Percentiles rank a stretch among this genome's conserved stretches.
These are phyloP conservation scores for Candida sphagnicola DNA, from an alignment of 805 yeast genomes.

Conservation along the genomic window DNA sequence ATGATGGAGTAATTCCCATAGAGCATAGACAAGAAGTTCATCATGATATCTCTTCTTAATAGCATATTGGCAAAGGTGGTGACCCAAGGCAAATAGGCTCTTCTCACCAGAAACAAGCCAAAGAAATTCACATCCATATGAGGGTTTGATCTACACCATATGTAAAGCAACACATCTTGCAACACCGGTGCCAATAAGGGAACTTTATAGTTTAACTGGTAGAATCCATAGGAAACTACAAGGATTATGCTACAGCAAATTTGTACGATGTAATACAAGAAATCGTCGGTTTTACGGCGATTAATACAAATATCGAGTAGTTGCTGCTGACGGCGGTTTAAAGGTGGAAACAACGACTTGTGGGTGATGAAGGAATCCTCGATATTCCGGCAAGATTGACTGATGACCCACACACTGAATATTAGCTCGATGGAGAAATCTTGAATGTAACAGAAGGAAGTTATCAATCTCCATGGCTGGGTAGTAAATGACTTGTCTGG, in stretches of 20 bases:
- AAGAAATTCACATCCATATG: constrained; percentile 17
- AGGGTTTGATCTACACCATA: constrained; percentile 27
- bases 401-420: constrained; percentile 15
- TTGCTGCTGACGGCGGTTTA: constrained; percentile 14
- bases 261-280: constrained; percentile 22
- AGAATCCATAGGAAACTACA: constrained; percentile 13
- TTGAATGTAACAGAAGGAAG: constrained; percentile 32
- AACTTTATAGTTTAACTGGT: constrained; percentile 12
- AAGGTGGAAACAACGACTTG: constrained; percentile 20
- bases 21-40: constrained; percentile 6
- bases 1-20: constrained; percentile 1
- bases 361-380: constrained; percentile 20
- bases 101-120: constrained; percentile 17
- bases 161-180: constrained; percentile 22
- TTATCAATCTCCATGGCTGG: constrained; percentile 37
- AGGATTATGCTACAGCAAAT: constrained; percentile 21
- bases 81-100: constrained; percentile 19
- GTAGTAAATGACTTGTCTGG: constrained; percentile 22
- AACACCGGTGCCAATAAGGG: constrained; percentile 22
- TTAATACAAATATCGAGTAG: constrained; percentile 13
- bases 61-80: constrained; percentile 6
- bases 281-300: constrained; percentile 24
- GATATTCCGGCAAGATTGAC: constrained; percentile 17
- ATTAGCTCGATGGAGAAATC: constrained; percentile 19
- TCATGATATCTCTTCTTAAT: constrained; percentile 3